phyloP scores from a whole-genome alignment of 192 early-diverging fungal genomes.

The Coemansia sp. region DNA sequence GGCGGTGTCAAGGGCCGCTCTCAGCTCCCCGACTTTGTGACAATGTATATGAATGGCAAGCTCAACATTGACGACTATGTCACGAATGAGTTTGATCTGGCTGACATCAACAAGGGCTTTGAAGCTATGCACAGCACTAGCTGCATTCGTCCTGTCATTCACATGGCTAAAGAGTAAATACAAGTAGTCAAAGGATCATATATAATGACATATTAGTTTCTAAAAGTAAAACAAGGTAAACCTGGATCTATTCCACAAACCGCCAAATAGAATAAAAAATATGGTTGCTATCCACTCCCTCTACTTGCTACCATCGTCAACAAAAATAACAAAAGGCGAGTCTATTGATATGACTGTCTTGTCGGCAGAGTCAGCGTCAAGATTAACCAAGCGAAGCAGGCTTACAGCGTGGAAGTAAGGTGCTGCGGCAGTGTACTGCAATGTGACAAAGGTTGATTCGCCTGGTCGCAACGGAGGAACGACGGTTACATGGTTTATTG shows the following conservation, averaged over 20 bases:
- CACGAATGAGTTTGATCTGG: conserved; percentile 78
- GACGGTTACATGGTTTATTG: conserved; percentile 17
- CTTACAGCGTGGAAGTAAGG: conserved; percentile 45
- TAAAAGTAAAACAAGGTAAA: background rate
- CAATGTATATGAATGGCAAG: conserved; percentile 80
- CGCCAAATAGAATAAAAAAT: background rate
- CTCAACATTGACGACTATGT: conserved; percentile 92
- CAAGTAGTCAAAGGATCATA: background rate
- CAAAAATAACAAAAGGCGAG: conserved; percentile 46
- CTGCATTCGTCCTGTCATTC: conserved; percentile 58
- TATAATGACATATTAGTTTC: background rate
- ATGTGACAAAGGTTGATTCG: conserved; percentile 27
- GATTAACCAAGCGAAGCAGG: conserved; percentile 27
- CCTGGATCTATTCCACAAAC: background rate
- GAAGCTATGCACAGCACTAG: conserved; percentile 82
- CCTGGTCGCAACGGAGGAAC: conserved; percentile 41
- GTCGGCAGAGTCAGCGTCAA: conserved; percentile 24
- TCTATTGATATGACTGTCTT: conserved; percentile 31
- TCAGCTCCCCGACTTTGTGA: conserved; percentile 83
- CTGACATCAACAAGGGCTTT: conserved; percentile 92
- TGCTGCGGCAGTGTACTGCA: conserved; percentile 42
- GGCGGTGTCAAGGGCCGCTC: conserved; percentile 95
- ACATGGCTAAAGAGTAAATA: conserved; percentile 34
- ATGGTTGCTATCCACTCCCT: background rate
- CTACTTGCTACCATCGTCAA: conserved; percentile 14